Base-by-base conservation (phyloP, 139 green algal species). In the Edaphochlamys debaryana region DNA sequence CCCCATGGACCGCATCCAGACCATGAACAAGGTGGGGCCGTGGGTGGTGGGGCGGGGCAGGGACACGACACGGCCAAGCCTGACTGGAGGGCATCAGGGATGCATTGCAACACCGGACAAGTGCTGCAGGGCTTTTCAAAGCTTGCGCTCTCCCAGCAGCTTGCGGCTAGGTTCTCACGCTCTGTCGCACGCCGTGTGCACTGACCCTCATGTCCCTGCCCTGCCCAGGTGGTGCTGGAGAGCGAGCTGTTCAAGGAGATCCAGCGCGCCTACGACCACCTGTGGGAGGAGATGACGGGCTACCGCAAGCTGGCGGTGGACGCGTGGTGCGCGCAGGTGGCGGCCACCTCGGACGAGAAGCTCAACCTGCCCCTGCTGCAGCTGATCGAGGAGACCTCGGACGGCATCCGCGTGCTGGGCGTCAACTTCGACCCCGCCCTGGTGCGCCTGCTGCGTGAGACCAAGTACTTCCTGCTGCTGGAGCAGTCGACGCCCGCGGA, bases 391-490 rank as follows among this genome's bases (percentile, higher is more conserved):
- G 27, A 40, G 29, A 75, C 64, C 6, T 27, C 63, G 20, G 75
- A 79, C 32, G 75, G 66, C 45, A 64, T 64, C 52, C 48, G 58
- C 15, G 71, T 79, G 56, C 81, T 97, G 25, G 79, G 60, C 19
- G 92, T 98, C 36, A 98, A 98, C 88, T 98, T 98, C 84, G 95
- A 98, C 89, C 92, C 96, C 3, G 90, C 86, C 34, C 90, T 98
- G 30, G 92, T 98, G 34, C 85, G 87, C 20, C 90, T 98, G 80
- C 90, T 98, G 82, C 88, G 93, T 0, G 96, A 98, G 87, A 95
- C 95, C 45, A 96, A 95, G 79, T 97, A 98, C 88, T 97, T 98
- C 84, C 67, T 97, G 79, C 87, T 96, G n/a, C 85, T 96, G 34
- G 87, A 92, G 67, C 79, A 82, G 17, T 52, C 87, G 54, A 68